Evolutionary conservation across 306 rosid species (phyloP), one percentile per base, ranked within the genome.

Genomic region (Rosa chinensis): DNA sequence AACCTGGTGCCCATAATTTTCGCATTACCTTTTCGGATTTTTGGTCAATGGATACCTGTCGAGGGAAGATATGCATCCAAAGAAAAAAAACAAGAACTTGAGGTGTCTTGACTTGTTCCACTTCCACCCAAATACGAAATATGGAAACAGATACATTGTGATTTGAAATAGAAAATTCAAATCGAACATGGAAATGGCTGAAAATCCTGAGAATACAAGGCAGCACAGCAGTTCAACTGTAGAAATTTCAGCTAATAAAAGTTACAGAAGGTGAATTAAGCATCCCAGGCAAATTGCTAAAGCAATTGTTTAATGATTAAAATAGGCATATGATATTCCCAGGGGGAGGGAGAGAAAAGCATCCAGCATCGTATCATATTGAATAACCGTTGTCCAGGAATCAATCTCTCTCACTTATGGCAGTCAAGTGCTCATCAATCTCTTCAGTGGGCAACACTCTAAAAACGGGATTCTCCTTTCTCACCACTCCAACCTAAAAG

Each of bases 321-420:
- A 73, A 71, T 64, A 43, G 81, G 77, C 72, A n/a, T 52, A 56
- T 68, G 39, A 81, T 61, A 49, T 10, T 6, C 18, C 40, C 3
- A 35, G 48, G 48, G 7, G 48, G 48, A 4, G 66, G 45, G 73
- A 35, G 8, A 80, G 47, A 72, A 55, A 80, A 66, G n/a, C 61
- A 75, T 79, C 84, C 86, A 52, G 48, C 80, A 49, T 72, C 13
- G 25, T 12, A 39, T 67, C 78, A 40, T 50, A 66, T 40, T 43
- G 52, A 76, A 64, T 66, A 69, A 62, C 70, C 39, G 71, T 44
- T 10, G 37, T 39, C 20, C 37, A 5, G 68, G 73, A 68, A 84
- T 93, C 90, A 96, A 80, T 96, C 99, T 17, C 98, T 97, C 88
- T 96, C 99, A 21, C 99, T 96, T 52, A 96, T 96, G 39, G 99